Evolutionary conservation across 306 rosid genomes (phyloP).

Genomic region (Amphicarpaea edgeworthii): DNA sequence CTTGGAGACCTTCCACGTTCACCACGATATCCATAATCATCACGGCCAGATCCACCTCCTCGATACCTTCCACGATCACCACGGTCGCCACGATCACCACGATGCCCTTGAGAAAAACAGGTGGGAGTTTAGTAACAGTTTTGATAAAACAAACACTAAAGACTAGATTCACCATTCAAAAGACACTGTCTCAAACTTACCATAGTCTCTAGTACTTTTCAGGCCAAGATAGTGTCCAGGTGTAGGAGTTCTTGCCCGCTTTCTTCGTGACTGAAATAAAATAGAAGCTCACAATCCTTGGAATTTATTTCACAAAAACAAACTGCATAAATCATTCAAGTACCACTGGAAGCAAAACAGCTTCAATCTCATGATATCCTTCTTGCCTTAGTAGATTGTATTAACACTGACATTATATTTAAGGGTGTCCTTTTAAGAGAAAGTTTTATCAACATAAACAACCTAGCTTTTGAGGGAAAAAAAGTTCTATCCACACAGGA

Average conservation of each 20-base stretch:
- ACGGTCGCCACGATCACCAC: slow-evolving; percentile 57
- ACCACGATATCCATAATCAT: slow-evolving; percentile 54
- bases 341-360: slow-evolving; percentile 7
- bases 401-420: background rate
- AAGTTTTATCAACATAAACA: slow-evolving; percentile 25
- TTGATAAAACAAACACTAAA: background rate
- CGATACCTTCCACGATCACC: slow-evolving; percentile 62
- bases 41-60: slow-evolving; percentile 80
- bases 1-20: slow-evolving; percentile 75
- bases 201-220: slow-evolving; percentile 86
- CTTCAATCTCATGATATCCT: slow-evolving; percentile 19
- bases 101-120: slow-evolving; percentile 49
- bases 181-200: slow-evolving; percentile 49
- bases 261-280: slow-evolving; percentile 95
- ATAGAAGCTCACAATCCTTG: slow-evolving; percentile 44
- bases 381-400: slow-evolving; percentile 25
- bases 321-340: slow-evolving; percentile 28
- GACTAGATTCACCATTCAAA: background rate
- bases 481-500: slow-evolving; percentile 53
- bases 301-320: slow-evolving; percentile 28
- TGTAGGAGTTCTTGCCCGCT: slow-evolving; percentile 93
- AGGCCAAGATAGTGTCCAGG: slow-evolving; percentile 98
- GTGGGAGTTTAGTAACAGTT: slow-evolving; percentile 11
- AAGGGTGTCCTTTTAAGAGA: background rate
- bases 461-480: background rate